Base-by-base conservation (phyloP, 495 filamentous ascomycete species). In the Penicillium parvum region DNA sequence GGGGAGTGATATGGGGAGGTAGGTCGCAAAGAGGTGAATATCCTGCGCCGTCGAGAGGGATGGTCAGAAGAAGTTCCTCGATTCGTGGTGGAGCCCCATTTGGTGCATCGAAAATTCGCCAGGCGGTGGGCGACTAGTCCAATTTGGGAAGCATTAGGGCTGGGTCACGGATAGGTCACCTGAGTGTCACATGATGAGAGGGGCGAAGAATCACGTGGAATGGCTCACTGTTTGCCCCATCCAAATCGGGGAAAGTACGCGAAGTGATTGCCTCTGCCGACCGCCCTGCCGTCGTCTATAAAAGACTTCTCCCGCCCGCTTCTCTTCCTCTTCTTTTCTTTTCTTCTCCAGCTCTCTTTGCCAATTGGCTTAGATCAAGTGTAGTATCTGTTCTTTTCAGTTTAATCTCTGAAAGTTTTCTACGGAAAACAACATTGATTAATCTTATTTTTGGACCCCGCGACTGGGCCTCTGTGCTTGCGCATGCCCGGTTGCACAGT, bases 381-480 rank as follows among this genome's bases (percentile, higher is more conserved):
- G 86, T 92, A 91, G 87, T 92, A 95, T 92, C 88, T 94, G 88
- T 94, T 94, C 88, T 94, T 90, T 90, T 90, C 84, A 91, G 85
- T 90, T 88, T 90, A 89, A 90, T 78, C 74, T 77, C 75, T 79
- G 75, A 78, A 79, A 78, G 72, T 72, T 63, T 69, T 65, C 81
- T 79, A 84, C 73, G 49, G 79, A 74, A 73, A 72, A 77, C 76
- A 85, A 77, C 79, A 75, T 75, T 82, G 82, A 87, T 90, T 90
- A 87, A 79, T 77, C 82, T 76, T 74, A 87, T 90, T 87, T 88
- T 87, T 76, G 75, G 52, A 66, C 37, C 50, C 40, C 43, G 82
- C 63, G 51, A 51, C 63, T 45, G 60, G 66, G 66, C 78, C 84
- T 82, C 85, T 88, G 80, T 75, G 84, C 87, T 91, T 88, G 86